These are phyloP conservation scores for Chernovozyma sophiae-reginae DNA, from an alignment of 1,139 yeast genomes.

Conservation along the genomic window DNA sequence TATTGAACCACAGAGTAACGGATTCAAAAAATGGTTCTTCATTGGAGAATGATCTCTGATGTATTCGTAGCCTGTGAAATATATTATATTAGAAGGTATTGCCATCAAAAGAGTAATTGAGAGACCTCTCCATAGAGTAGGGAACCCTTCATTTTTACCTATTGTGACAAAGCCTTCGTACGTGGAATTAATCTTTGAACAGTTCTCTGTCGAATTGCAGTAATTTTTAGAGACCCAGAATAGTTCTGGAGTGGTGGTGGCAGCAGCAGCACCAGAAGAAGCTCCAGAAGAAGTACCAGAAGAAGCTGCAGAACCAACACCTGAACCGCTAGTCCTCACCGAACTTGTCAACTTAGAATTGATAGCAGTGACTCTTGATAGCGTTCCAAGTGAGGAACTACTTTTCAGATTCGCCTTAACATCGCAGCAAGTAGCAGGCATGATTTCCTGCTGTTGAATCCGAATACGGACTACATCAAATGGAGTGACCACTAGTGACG, in stretches of 20 bases:
- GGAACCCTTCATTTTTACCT: constrained; percentile 64
- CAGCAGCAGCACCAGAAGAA: constrained; percentile 2
- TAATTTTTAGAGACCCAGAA: constrained; percentile 42
- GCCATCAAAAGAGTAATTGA: constrained; percentile 84
- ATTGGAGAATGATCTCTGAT: constrained; percentile 73
- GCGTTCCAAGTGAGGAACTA: background rate
- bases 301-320: background rate
- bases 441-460: constrained; percentile 79
- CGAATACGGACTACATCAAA: constrained; percentile 91
- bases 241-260: constrained; percentile 22
- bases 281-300: background rate
- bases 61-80: constrained; percentile 90
- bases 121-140: constrained; percentile 86
- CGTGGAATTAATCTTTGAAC: constrained; percentile 49
- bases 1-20: constrained; percentile 78
- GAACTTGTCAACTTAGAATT: too few species aligned
- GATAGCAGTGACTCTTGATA: background rate
- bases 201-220: constrained; percentile 30
- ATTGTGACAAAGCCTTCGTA: constrained; percentile 70
- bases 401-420: constrained; percentile 2
- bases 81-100: constrained; percentile 87
- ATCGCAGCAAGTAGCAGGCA: constrained; percentile 38
- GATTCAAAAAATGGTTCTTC: constrained; percentile 50
- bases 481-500: constrained; percentile 85
- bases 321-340: background rate